phyloP scores from a whole-genome alignment of 2,329 filamentous ascomycete species.

The Lecanicillium sp. region DNA sequence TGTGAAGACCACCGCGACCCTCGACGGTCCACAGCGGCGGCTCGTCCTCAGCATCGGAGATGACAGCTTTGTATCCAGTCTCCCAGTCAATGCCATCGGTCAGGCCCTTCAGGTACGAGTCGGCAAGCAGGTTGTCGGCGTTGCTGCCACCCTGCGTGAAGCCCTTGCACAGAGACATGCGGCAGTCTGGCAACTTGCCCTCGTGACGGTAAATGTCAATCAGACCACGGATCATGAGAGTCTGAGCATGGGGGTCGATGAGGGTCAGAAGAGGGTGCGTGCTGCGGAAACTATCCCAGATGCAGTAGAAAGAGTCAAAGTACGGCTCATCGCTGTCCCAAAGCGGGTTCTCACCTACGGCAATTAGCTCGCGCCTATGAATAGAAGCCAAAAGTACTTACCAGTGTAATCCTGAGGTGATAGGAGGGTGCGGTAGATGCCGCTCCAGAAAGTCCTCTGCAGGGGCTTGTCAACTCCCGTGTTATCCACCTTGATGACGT shows the following conservation, averaged over 20 bases:
- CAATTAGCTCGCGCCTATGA: slow-evolving; percentile 55
- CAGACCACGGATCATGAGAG: slow-evolving; percentile 63
- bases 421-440: slow-evolving; percentile 61
- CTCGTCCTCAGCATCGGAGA: slow-evolving; percentile 64
- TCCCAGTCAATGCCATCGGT: slow-evolving; percentile 60
- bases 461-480: slow-evolving; percentile 48
- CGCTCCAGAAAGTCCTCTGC: slow-evolving; percentile 64
- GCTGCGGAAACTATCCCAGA: slow-evolving; percentile 69
- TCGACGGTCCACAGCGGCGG: slow-evolving; percentile 60
- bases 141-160: slow-evolving; percentile 74
- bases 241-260: slow-evolving; percentile 61
- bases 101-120: slow-evolving; percentile 66
- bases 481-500: slow-evolving; percentile 50
- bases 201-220: slow-evolving; percentile 67
- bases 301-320: slow-evolving; percentile 62
- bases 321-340: slow-evolving; percentile 69
- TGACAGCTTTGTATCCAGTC: slow-evolving; percentile 63
- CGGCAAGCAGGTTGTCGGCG: slow-evolving; percentile 64
- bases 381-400: background rate
- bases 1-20: slow-evolving; percentile 63
- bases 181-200: slow-evolving; percentile 66
- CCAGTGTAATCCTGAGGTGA: slow-evolving; percentile 67
- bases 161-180: slow-evolving; percentile 71
- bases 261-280: slow-evolving; percentile 68
- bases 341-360: slow-evolving; percentile 64